A percentile compares a stretch with the other conserved stretches of the same genome.
Conservation (phyloP, 2,329 filamentous ascomycete genomes). For the Ceratocystis papillata region DNA sequence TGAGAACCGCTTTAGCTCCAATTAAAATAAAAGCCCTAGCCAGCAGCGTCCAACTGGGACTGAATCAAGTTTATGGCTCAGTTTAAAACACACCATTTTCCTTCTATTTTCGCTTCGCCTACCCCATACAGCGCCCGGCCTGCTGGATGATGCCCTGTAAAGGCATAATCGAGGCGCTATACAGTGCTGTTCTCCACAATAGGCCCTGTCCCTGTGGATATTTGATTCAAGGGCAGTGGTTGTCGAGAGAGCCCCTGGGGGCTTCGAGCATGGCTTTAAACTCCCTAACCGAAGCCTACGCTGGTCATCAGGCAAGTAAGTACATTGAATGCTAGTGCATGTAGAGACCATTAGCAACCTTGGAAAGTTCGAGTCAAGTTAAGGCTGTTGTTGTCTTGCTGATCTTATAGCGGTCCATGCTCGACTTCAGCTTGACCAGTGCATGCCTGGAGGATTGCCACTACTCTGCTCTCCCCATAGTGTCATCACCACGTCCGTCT, state of each 20-base stretch:
- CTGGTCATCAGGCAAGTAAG: too few relatives aligned
- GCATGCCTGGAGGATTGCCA: not conserved
- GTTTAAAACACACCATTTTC: slow-evolving; percentile 1
- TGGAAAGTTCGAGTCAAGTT: not conserved
- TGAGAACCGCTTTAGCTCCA: not conserved
- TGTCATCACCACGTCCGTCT: not conserved
- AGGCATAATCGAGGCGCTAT: not conserved
- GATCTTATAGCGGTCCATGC: not conserved
- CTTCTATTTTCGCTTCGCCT: not conserved
- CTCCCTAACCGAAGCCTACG: too few relatives aligned
- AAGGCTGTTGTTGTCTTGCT: not conserved
- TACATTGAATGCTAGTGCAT: too few relatives aligned
- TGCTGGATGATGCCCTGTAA: not conserved
- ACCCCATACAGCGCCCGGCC: not conserved
- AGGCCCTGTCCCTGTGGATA: not conserved
- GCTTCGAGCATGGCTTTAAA: not conserved
- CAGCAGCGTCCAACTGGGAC: not conserved
- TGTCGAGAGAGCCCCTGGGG: not conserved
- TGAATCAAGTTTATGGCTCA: not conserved
- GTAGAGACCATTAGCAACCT: not conserved
- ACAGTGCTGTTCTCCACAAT: not conserved
- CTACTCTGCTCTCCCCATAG: not conserved
- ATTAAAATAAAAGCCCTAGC: not conserved
- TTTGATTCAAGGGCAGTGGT: not conserved
- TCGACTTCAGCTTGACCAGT: not conserved